Evolutionary conservation across 2,329 filamentous ascomycete genomes (phyloP).

Genomic region (Colletotrichum spinosum): DNA sequence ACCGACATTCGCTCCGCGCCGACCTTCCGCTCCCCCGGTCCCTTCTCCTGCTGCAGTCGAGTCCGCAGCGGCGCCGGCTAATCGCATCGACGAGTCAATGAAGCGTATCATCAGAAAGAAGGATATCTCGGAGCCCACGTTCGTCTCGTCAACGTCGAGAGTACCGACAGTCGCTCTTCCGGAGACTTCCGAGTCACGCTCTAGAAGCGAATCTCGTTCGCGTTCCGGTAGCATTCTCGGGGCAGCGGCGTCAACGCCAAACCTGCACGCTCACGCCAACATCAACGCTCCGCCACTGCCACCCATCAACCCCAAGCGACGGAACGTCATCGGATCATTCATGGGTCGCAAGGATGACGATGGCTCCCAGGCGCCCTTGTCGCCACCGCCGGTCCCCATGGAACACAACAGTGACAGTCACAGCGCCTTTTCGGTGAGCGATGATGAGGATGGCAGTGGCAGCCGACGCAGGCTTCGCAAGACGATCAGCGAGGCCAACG

Average conservation of each 20-base stretch:
- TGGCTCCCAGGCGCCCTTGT: slow-evolving; percentile 45
- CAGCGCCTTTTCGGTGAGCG: slow-evolving; percentile 45
- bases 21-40: slow-evolving; percentile 47
- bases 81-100: slow-evolving; percentile 51
- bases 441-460: slow-evolving; percentile 53
- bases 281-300: slow-evolving; percentile 62
- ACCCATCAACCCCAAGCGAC: slow-evolving; percentile 69
- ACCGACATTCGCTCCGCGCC: slow-evolving; percentile 47
- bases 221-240: slow-evolving; percentile 50
- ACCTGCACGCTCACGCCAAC: slow-evolving; percentile 45
- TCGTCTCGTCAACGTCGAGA: slow-evolving; percentile 59
- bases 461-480: slow-evolving; percentile 57
- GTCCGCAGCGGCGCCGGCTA: slow-evolving; percentile 29
- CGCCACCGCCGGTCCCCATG: slow-evolving; percentile 16
- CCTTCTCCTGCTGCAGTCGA: slow-evolving; percentile 40
- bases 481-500: slow-evolving; percentile 54
- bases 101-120: slow-evolving; percentile 57
- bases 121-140: slow-evolving; percentile 64
- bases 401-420: slow-evolving; percentile 38
- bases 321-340: slow-evolving; percentile 54
- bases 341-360: slow-evolving; percentile 51
- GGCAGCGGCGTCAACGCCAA: slow-evolving; percentile 50
- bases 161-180: slow-evolving; percentile 57
- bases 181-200: slow-evolving; percentile 44
- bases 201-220: slow-evolving; percentile 52